phyloP scores from a whole-genome alignment of 2,329 filamentous ascomycete genomes.

The Penicillium sp. region DNA sequence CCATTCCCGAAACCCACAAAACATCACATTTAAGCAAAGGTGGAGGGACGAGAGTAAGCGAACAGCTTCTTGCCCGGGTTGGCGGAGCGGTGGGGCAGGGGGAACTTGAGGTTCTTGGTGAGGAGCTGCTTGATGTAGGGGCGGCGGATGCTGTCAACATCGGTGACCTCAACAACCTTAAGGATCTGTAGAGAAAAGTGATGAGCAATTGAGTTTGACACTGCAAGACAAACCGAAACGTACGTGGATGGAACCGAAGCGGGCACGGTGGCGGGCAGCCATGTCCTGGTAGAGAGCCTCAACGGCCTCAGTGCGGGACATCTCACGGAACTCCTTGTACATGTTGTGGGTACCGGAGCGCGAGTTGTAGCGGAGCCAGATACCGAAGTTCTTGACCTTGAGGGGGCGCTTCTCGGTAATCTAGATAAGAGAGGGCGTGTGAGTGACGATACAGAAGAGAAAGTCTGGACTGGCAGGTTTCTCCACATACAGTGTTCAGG shows the following conservation, averaged over 20 bases:
- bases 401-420: conserved; percentile 98
- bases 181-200: conserved; percentile 72
- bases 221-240: conserved; percentile 47
- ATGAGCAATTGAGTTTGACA: background rate
- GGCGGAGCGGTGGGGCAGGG: conserved; percentile 93
- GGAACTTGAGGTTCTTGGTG: conserved; percentile 95
- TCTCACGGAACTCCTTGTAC: conserved; percentile 99
- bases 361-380: conserved; percentile 99
- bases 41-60: conserved; percentile 89
- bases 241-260: conserved; percentile 99
- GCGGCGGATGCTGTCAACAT: conserved; percentile 91
- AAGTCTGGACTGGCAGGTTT: background rate
- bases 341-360: conserved; percentile 99
- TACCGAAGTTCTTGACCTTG: conserved; percentile 99
- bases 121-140: conserved; percentile 99
- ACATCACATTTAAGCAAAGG: conserved; percentile 82
- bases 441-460: conserved; percentile 20
- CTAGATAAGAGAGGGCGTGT: conserved; percentile 54
- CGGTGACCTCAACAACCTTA: conserved; percentile 96
- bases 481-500: conserved; percentile 82
- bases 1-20: conserved; percentile 42
- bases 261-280: conserved; percentile 96
- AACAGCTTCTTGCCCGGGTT: conserved; percentile 92
- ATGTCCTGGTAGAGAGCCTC: conserved; percentile 99
- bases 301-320: conserved; percentile 93